A percentile compares a stretch with the other conserved stretches of the same genome.
Conservation (phyloP, 1,139 yeast genomes). For the Taphrina betulina region DNA sequence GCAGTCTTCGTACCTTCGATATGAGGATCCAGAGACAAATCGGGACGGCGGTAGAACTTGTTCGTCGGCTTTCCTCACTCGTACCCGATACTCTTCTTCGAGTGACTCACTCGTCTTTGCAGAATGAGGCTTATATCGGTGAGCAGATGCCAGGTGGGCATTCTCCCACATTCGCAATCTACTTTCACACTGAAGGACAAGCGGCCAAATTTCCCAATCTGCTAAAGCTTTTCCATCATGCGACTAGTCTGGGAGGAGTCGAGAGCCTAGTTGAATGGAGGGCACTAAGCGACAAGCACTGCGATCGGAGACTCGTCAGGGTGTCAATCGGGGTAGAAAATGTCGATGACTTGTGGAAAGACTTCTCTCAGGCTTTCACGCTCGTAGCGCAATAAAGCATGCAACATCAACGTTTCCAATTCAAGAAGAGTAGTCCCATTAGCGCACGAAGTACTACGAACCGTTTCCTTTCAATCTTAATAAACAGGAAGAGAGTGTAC, state of each 20-base stretch:
- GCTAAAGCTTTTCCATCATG: constrained; percentile 72
- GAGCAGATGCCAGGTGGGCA: constrained; percentile 62
- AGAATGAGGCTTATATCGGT: constrained; percentile 55
- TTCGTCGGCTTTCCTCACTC: constrained; percentile 50
- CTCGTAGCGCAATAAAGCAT: no score
- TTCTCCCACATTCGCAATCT: constrained; percentile 74
- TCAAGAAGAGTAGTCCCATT: no score
- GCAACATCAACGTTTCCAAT: no score
- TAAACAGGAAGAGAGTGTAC: no score
- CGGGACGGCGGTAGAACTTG: constrained; percentile 57
- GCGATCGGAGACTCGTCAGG: constrained; percentile 83
- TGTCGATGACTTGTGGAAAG: constrained; percentile 70
- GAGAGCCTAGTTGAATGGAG: constrained; percentile 82
- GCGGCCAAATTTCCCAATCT: constrained; percentile 68
- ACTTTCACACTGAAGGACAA: constrained; percentile 51
- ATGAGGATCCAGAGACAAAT: constrained; percentile 68
- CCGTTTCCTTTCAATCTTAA: no score
- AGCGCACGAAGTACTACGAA: no score
- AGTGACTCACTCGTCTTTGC: constrained; percentile 19
- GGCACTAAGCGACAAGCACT: constrained; percentile 85
- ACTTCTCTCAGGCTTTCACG: constrained; percentile 54
- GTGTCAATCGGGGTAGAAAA: constrained; percentile 88
- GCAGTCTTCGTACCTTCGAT: constrained; percentile 78
- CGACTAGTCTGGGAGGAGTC: constrained; percentile 88
- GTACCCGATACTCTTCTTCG: neutral